A percentile compares a stretch with the other conserved stretches of the same genome.
Conservation (phyloP, 768 basidiomycete genomes). For the Phylloporus scabripes region DNA sequence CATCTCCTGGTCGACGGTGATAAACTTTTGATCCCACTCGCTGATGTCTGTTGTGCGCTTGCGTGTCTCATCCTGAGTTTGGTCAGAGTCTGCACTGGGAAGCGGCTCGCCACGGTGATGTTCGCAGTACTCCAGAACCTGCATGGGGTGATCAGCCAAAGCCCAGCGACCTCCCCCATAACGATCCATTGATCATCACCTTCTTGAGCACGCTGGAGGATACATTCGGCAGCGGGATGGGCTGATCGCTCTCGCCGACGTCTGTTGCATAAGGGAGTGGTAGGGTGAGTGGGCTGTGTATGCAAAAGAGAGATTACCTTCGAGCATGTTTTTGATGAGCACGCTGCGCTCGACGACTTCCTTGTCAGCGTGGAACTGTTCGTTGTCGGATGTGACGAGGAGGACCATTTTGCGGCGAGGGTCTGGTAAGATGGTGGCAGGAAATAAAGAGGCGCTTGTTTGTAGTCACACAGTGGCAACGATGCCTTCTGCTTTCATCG, state of each 20-base stretch:
- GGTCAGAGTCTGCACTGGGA: slow-evolving; percentile 75
- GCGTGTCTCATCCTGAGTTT: slow-evolving; percentile 86
- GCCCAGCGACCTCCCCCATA: background rate
- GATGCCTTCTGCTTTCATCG: slow-evolving; percentile 21
- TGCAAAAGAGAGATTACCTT: slow-evolving; percentile 49
- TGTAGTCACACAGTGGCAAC: background rate
- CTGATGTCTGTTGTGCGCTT: slow-evolving; percentile 98
- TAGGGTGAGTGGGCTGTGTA: background rate
- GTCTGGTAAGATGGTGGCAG: slow-evolving; percentile 6
- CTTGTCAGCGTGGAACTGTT: slow-evolving; percentile 88
- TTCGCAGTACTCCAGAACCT: slow-evolving; percentile 99
- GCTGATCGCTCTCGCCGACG: slow-evolving; percentile 90
- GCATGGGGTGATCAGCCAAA: slow-evolving; percentile 1
- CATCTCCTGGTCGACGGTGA: slow-evolving; percentile 99
- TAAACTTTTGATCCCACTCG: slow-evolving; percentile 99
- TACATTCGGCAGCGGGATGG: slow-evolving; percentile 93
- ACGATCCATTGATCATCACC: slow-evolving; percentile 38
- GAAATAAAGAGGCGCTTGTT: background rate
- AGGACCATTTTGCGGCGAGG: slow-evolving; percentile 56
- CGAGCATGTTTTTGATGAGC: slow-evolving; percentile 99
- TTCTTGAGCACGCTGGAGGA: slow-evolving; percentile 91
- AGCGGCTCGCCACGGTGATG: slow-evolving; percentile 98
- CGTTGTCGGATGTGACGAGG: slow-evolving; percentile 92
- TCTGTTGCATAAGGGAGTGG: slow-evolving; percentile 42
- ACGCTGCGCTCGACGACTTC: slow-evolving; percentile 94